Evolutionary conservation across 2,329 filamentous ascomycete species (phyloP).

Genomic region (Rhynchosporium secalis): DNA sequence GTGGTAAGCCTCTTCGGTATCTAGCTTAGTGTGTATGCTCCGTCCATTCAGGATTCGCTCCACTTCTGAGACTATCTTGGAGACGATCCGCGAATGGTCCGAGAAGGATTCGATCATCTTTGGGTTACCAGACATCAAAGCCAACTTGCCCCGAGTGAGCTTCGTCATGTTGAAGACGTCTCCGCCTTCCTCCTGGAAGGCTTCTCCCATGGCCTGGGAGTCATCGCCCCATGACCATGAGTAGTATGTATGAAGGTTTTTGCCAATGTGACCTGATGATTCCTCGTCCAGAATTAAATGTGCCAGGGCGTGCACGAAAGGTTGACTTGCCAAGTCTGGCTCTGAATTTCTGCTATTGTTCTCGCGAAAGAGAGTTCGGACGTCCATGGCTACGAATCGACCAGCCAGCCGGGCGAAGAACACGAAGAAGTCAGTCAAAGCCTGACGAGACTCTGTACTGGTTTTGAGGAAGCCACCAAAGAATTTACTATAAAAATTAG

Average conservation of each 20-base stretch:
- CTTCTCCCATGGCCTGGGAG: slow-evolving; percentile 27
- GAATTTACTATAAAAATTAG: slow-evolving; percentile 35
- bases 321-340: slow-evolving; percentile 46
- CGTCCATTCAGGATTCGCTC: slow-evolving; percentile 23
- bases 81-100: slow-evolving; percentile 34
- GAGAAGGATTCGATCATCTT: slow-evolving; percentile 43
- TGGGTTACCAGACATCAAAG: slow-evolving; percentile 48
- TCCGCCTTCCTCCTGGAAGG: slow-evolving; percentile 42
- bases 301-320: slow-evolving; percentile 50
- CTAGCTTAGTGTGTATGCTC: slow-evolving; percentile 21
- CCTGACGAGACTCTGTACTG: slow-evolving; percentile 26
- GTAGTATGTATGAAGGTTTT: slow-evolving; percentile 44
- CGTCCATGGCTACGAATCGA: slow-evolving; percentile 54
- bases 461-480: slow-evolving; percentile 38
- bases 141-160: slow-evolving; percentile 46
- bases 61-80: slow-evolving; percentile 29
- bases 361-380: slow-evolving; percentile 39
- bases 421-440: slow-evolving; percentile 36
- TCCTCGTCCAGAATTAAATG: slow-evolving; percentile 43
- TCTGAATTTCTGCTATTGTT: slow-evolving; percentile 38
- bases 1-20: slow-evolving; percentile 38
- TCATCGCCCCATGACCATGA: slow-evolving; percentile 41
- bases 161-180: slow-evolving; percentile 47
- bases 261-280: slow-evolving; percentile 37
- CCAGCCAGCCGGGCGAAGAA: slow-evolving; percentile 50